Percentiles rank a stretch among this genome's conserved stretches.
These are phyloP conservation scores for Diddensiella transvaalensis DNA, from an alignment of 805 yeast species.

Conservation along the genomic window DNA sequence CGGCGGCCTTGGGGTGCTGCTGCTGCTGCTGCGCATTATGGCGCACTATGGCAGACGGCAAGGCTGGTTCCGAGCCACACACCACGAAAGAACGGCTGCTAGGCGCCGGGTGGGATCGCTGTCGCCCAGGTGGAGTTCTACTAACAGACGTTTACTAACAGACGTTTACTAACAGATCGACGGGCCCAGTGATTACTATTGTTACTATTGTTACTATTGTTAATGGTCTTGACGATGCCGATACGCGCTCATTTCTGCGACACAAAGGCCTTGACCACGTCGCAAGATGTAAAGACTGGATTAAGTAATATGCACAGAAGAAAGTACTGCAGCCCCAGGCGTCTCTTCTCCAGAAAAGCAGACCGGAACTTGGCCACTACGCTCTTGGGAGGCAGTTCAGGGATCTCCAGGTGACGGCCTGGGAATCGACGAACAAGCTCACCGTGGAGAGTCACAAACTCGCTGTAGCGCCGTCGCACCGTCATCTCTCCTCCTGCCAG, in stretches of 20 bases:
- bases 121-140: too few species aligned
- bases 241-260: not conserved
- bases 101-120: too few species aligned
- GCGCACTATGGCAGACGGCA: too few species aligned
- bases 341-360: constrained; percentile 37
- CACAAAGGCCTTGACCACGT: constrained; percentile 34
- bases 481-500: constrained; percentile 36
- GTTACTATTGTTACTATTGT: too few species aligned
- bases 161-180: too few species aligned
- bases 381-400: constrained; percentile 46
- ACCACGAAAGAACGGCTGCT: too few species aligned
- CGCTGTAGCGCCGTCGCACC: constrained; percentile 61
- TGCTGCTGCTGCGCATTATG: too few species aligned
- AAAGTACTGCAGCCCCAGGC: constrained; percentile 45
- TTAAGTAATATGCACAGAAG: constrained; percentile 43
- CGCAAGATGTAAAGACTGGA: constrained; percentile 34
- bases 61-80: too few species aligned
- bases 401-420: constrained; percentile 36
- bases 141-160: too few species aligned
- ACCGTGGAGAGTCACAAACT: constrained; percentile 49
- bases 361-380: constrained; percentile 31
- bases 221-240: too few species aligned
- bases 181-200: too few species aligned
- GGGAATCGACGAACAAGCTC: constrained; percentile 39
- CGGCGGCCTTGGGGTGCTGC: too few species aligned